phyloP scores from a whole-genome alignment of 495 filamentous ascomycete species.

The Penicillium maclennaniae region DNA sequence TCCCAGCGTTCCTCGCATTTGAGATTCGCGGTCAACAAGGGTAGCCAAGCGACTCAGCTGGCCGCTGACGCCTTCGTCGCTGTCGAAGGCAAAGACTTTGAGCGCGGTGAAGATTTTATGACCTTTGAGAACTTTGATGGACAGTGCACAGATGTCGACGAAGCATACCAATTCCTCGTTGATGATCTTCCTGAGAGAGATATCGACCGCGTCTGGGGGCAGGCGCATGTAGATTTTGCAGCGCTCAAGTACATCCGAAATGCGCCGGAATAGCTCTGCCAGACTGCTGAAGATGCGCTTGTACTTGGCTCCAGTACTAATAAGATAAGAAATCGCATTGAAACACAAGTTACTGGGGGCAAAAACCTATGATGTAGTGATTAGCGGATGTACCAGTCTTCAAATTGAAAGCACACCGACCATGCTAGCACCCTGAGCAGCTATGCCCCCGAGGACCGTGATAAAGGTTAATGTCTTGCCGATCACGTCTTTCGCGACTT shows the following conservation, averaged over 20 bases:
- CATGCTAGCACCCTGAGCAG: slow-evolving; percentile 21
- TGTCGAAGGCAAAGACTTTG: slow-evolving; percentile 25
- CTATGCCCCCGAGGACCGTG: slow-evolving; percentile 17
- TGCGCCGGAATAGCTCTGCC: slow-evolving; percentile 18
- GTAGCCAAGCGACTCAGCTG: slow-evolving; percentile 15
- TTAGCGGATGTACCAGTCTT: not conserved
- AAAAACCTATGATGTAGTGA: slow-evolving; percentile 15
- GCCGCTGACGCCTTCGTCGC: slow-evolving; percentile 23
- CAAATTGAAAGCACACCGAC: not conserved
- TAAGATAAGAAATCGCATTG: slow-evolving; percentile 25
- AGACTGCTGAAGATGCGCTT: slow-evolving; percentile 29
- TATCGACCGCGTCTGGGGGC: slow-evolving; percentile 19
- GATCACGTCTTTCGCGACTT: slow-evolving; percentile 16
- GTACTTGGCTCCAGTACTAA: slow-evolving; percentile 23
- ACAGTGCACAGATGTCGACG: slow-evolving; percentile 24
- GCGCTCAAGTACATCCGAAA: slow-evolving; percentile 25
- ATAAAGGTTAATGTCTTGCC: slow-evolving; percentile 17
- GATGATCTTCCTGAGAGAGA: slow-evolving; percentile 22
- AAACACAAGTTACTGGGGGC: slow-evolving; percentile 22
- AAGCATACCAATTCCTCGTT: slow-evolving; percentile 28
- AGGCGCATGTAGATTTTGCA: slow-evolving; percentile 27
- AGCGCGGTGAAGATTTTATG: slow-evolving; percentile 24
- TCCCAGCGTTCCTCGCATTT: slow-evolving; percentile 21
- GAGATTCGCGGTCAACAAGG: slow-evolving; percentile 21
- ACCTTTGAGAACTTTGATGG: slow-evolving; percentile 24